phyloP scores from a whole-genome alignment of 2,329 filamentous ascomycete genomes.

The Aspergillus fijiensis region DNA sequence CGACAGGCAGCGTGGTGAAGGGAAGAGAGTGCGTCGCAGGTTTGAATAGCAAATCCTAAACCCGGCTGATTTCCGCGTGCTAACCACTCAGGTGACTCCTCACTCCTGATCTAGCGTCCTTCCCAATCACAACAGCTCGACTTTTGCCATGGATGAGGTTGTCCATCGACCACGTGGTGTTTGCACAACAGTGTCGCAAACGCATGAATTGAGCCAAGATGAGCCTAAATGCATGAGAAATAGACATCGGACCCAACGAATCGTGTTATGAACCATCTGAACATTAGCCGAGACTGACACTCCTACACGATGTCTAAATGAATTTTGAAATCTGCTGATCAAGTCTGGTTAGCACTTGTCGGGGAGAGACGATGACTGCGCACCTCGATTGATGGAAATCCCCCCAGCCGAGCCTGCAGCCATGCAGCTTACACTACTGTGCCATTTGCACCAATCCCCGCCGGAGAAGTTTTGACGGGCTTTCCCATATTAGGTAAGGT shows the following conservation, averaged over 20 bases:
- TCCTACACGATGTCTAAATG: background rate
- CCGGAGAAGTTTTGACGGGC: background rate
- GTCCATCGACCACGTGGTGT: background rate
- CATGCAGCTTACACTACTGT: background rate
- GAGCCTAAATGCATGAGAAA: background rate
- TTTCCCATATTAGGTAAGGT: background rate
- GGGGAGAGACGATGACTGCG: background rate
- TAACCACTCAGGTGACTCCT: background rate
- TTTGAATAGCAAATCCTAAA: no score
- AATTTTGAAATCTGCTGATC: background rate
- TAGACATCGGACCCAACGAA: background rate
- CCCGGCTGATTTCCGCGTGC: background rate
- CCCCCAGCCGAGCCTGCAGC: background rate
- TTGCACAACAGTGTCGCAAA: background rate
- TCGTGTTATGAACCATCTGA: background rate
- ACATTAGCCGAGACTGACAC: background rate
- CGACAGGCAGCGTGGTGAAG: background rate
- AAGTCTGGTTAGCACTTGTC: background rate
- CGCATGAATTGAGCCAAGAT: background rate
- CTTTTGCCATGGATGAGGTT: background rate
- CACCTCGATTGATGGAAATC: constrained; percentile 5
- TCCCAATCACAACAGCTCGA: background rate
- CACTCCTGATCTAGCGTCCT: background rate
- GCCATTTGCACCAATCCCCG: constrained; percentile 2
- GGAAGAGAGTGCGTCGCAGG: background rate